Evolutionary conservation across 2,329 filamentous ascomycete genomes (phyloP).

Genomic region (Chalara sp.): DNA sequence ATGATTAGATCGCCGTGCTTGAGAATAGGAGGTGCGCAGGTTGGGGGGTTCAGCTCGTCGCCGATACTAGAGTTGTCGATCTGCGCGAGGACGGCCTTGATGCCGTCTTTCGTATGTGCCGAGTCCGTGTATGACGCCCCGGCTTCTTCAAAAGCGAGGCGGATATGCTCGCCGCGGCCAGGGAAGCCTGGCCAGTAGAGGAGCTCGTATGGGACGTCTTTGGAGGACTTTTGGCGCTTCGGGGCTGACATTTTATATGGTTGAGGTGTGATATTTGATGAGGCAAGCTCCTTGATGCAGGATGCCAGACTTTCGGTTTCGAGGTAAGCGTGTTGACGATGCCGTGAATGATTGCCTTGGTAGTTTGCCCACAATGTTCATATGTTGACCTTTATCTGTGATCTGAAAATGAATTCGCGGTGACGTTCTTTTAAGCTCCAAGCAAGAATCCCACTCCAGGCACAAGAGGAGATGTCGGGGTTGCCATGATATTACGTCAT

Average conservation of each 20-base stretch:
- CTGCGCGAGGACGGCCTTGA: slow-evolving; percentile 40
- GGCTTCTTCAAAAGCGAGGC: slow-evolving; percentile 65
- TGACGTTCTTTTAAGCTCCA: too few relatives aligned
- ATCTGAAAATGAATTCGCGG: too few relatives aligned
- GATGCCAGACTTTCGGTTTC: too few relatives aligned
- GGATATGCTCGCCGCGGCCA: slow-evolving; percentile 68
- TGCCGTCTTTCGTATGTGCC: slow-evolving; percentile 44
- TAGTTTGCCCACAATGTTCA: too few relatives aligned
- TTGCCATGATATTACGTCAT: too few relatives aligned
- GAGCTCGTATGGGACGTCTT: slow-evolving; percentile 2
- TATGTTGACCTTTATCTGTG: too few relatives aligned
- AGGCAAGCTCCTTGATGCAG: too few relatives aligned
- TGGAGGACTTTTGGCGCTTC: background rate
- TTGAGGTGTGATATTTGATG: too few relatives aligned
- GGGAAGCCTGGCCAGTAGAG: slow-evolving; percentile 39
- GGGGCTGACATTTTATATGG: background rate
- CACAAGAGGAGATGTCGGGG: too few relatives aligned
- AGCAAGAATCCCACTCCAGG: too few relatives aligned
- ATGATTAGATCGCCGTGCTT: slow-evolving; percentile 49
- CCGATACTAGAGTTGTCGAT: slow-evolving; percentile 40
- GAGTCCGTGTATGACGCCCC: slow-evolving; percentile 58
- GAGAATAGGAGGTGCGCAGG: slow-evolving; percentile 61
- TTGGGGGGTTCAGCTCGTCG: slow-evolving; percentile 54
- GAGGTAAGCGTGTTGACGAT: too few relatives aligned
- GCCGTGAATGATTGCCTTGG: too few relatives aligned